These are phyloP conservation scores for Glycyrrhiza uralensis DNA, from an alignment of 306 rosid species.

Conservation along the genomic window DNA sequence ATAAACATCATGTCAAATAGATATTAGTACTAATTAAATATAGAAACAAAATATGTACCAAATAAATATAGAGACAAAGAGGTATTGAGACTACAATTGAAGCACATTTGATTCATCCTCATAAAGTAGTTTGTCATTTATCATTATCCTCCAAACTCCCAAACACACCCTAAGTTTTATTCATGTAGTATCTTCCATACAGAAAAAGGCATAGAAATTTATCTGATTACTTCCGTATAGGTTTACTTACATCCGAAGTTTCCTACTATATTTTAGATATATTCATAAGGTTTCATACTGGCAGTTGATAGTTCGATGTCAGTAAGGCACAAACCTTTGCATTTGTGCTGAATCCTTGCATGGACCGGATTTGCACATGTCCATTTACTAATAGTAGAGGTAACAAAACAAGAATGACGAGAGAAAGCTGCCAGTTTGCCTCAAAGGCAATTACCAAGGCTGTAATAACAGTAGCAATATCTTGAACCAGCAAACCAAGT, in stretches of 20 bases:
- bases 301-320: background rate
- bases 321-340: conserved; percentile 53
- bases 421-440: conserved; percentile 70
- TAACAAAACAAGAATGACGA: conserved; percentile 49
- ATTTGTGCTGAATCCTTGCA: conserved; percentile 61
- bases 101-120: background rate
- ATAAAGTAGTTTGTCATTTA: background rate
- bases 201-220: background rate
- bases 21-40: background rate
- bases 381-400: conserved; percentile 59
- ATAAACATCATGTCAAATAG: background rate
- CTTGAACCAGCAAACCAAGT: conserved; percentile 59
- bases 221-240: background rate
- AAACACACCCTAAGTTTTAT: background rate
- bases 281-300: background rate
- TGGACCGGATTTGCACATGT: conserved; percentile 45
- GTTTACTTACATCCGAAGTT: too few species aligned
- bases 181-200: background rate
- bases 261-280: background rate
- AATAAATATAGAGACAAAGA: background rate
- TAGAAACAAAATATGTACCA: background rate
- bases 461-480: conserved; percentile 41
- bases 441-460: conserved; percentile 61
- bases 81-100: background rate
- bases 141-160: too few species aligned